Conservation (phyloP, 768 basidiomycete genomes). For the Podaxis sp. region DNA sequence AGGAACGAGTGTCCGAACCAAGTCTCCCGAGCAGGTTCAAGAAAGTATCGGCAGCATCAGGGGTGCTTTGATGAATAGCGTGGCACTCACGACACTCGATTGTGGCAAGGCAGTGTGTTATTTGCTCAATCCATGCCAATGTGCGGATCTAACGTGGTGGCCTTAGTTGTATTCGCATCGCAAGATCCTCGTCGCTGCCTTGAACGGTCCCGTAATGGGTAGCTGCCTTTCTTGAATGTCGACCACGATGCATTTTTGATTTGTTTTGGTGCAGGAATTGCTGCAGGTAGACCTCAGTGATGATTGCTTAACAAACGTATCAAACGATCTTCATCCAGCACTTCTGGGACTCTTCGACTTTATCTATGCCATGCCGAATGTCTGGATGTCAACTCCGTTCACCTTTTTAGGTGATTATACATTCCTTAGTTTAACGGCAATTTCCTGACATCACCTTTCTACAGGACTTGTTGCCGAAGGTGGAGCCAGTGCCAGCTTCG, state of each 20-base stretch:
- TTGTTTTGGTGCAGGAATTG: slow-evolving; percentile 42
- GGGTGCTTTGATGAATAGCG: slow-evolving; percentile 38
- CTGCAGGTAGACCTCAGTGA: slow-evolving; percentile 41
- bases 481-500: slow-evolving; percentile 65
- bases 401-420: slow-evolving; percentile 49
- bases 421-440: background rate
- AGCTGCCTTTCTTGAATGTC: slow-evolving; percentile 12
- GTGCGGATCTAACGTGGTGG: background rate
- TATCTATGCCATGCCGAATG: slow-evolving; percentile 58
- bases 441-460: background rate
- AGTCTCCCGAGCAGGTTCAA: slow-evolving; percentile 10
- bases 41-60: slow-evolving; percentile 31
- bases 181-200: slow-evolving; percentile 65
- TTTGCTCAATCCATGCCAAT: background rate
- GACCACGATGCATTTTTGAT: background rate
- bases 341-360: slow-evolving; percentile 75
- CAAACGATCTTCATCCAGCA: slow-evolving; percentile 27
- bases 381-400: slow-evolving; percentile 65
- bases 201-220: slow-evolving; percentile 80
- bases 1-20: slow-evolving; percentile 51
- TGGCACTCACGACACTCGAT: slow-evolving; percentile 52
- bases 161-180: slow-evolving; percentile 60
- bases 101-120: slow-evolving; percentile 57
- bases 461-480: slow-evolving; percentile 65
- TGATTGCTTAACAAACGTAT: background rate